These are phyloP conservation scores for Ustulina deusta DNA, from an alignment of 2,329 filamentous ascomycete genomes.

Conservation along the genomic window DNA sequence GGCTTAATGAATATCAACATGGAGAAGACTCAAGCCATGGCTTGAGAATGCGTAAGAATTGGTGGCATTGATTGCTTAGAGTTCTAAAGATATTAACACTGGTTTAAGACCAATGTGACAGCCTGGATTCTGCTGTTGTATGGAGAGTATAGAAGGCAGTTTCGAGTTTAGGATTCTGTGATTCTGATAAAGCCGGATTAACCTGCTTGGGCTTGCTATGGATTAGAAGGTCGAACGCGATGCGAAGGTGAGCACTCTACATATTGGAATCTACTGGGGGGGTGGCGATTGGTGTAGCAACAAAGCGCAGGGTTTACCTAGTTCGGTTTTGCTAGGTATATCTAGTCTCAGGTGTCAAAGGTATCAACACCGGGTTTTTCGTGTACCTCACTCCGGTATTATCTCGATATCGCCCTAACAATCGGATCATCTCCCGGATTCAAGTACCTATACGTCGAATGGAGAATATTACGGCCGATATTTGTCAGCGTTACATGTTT, in stretches of 20 bases:
- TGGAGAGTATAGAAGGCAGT: neutral
- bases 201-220: neutral
- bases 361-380: neutral
- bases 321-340: neutral
- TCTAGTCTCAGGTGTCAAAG: neutral
- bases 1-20: neutral
- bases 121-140: neutral
- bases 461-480: slow-evolving; percentile 2
- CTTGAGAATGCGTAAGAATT: neutral
- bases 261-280: neutral
- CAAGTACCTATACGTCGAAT: neutral
- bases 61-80: neutral
- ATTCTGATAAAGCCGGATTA: neutral
- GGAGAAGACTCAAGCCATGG: neutral
- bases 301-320: neutral
- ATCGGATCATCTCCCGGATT: neutral
- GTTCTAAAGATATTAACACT: neutral
- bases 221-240: neutral
- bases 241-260: neutral
- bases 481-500: slow-evolving; percentile 17
- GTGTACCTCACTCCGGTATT: neutral
- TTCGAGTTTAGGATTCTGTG: neutral
- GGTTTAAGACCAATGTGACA: neutral
- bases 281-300: neutral
- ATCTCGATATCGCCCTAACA: neutral